Evolutionary conservation across 1,139 yeast species (phyloP).

Genomic region (Saccharomyces hybrid): DNA sequence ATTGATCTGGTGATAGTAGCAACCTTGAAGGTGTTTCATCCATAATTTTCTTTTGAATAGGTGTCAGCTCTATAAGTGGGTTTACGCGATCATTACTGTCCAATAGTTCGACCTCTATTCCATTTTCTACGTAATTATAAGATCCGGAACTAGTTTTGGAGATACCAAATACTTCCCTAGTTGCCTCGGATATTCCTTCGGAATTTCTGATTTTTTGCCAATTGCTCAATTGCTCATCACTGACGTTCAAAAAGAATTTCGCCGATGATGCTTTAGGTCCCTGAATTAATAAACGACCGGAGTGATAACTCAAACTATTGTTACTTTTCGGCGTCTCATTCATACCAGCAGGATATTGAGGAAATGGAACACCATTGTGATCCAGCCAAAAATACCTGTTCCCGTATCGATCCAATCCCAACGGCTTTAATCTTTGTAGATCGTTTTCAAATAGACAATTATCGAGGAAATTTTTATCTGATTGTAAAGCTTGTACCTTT

Average conservation of each 20-base stretch:
- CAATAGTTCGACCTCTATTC: constrained; percentile 22
- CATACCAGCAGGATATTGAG: constrained; percentile 70
- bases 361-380: constrained; percentile 61
- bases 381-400: constrained; percentile 98
- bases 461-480: constrained; percentile 47
- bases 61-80: constrained; percentile 32
- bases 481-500: constrained; percentile 39
- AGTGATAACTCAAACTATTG: constrained; percentile 29
- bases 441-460: constrained; percentile 57
- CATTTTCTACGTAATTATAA: constrained; percentile 21
- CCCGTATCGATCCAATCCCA: constrained; percentile 78
- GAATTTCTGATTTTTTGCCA: constrained; percentile 31
- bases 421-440: constrained; percentile 63
- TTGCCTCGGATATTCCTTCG: constrained; percentile 23
- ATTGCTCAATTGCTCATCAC: constrained; percentile 31
- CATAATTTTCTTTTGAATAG: constrained; percentile 53
- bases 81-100: constrained; percentile 40
- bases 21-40: constrained; percentile 61
- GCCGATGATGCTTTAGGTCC: constrained; percentile 76
- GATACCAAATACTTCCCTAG: constrained; percentile 23
- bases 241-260: constrained; percentile 36
- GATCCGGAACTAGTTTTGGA: constrained; percentile 15
- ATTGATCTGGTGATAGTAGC: constrained; percentile 53
- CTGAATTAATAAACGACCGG: constrained; percentile 90
- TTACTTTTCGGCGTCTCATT: constrained; percentile 40